Evolutionary conservation across 23 red algal genomes (phyloP).

Genomic region (Agarophyton chilense): DNA sequence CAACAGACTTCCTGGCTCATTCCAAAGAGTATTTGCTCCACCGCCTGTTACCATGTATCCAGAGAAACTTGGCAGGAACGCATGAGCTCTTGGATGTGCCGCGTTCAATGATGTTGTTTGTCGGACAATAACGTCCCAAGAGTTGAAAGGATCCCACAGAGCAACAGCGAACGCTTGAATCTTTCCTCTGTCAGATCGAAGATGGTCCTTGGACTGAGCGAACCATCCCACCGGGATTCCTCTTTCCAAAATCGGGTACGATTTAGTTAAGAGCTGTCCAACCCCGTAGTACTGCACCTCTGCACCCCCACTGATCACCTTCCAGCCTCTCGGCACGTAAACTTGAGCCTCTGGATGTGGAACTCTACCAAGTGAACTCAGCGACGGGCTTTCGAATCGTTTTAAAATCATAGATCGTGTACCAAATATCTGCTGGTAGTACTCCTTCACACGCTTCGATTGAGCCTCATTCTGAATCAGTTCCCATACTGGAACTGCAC

Average conservation of each 20-base stretch:
- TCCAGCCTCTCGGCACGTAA: slow-evolving; percentile 45
- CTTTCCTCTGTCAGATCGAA: slow-evolving; percentile 11
- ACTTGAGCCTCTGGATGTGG: slow-evolving; percentile 37
- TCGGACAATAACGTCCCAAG: slow-evolving; percentile 30
- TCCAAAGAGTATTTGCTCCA: slow-evolving; percentile 18
- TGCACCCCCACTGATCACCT: slow-evolving; percentile 48
- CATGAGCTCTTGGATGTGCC: slow-evolving; percentile 18
- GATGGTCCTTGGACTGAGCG: slow-evolving; percentile 44
- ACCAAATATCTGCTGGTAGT: slow-evolving; percentile 41
- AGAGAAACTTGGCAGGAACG: slow-evolving; percentile 2
- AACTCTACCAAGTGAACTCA: not conserved
- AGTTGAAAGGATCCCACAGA: slow-evolving; percentile 31
- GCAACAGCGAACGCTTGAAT: slow-evolving; percentile 47
- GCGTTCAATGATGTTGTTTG: not conserved
- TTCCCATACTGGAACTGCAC: slow-evolving; percentile 34
- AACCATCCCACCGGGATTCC: slow-evolving; percentile 37
- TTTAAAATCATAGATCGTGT: slow-evolving; percentile 37
- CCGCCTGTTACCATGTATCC: slow-evolving; percentile 40
- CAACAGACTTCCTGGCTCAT: slow-evolving; percentile 25
- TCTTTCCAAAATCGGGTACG: slow-evolving; percentile 12
- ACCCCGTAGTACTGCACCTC: slow-evolving; percentile 26
- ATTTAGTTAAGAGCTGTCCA: slow-evolving; percentile 53
- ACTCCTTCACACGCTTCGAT: slow-evolving; percentile 7
- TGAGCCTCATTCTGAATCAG: slow-evolving; percentile 12
- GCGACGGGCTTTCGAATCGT: slow-evolving; percentile 32